These are phyloP conservation scores for Syncephalastrum sp. DNA, from an alignment of 371 early-diverging fungal species.

Conservation along the genomic window DNA sequence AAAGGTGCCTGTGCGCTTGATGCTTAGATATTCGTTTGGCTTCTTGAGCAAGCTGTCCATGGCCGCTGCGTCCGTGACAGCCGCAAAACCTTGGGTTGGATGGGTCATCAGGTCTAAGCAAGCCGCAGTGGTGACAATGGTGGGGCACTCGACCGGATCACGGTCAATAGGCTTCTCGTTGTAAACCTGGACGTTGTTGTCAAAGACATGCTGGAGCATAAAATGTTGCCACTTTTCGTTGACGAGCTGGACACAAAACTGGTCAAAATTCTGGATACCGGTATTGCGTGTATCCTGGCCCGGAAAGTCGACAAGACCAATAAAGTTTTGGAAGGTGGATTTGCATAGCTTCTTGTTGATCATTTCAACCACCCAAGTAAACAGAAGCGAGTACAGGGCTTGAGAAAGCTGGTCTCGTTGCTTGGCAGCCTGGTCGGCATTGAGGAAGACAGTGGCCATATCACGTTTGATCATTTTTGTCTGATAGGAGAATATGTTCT, in stretches of 20 bases:
- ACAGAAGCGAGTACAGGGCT: conserved; percentile 76
- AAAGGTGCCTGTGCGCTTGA: conserved; percentile 24
- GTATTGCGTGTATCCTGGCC: conserved; percentile 34
- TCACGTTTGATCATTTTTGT: conserved; percentile 76
- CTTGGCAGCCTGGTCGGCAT: conserved; percentile 61
- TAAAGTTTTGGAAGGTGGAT: conserved; percentile 57
- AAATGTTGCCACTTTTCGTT: conserved; percentile 77
- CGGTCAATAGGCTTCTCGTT: conserved; percentile 48
- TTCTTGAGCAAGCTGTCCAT: conserved; percentile 22
- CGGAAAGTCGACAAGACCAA: conserved; percentile 63
- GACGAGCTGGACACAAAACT: conserved; percentile 73
- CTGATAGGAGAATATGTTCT: conserved; percentile 79
- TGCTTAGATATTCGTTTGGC: conserved; percentile 29
- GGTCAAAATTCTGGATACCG: conserved; percentile 53
- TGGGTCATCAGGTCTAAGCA: conserved; percentile 24
- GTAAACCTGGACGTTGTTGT: conserved; percentile 38
- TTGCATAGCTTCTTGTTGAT: conserved; percentile 76
- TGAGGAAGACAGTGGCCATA: conserved; percentile 79
- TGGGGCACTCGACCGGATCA: conserved; percentile 6
- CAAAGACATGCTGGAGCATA: conserved; percentile 60
- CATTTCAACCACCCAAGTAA: conserved; percentile 86
- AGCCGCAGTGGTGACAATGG: neutral
- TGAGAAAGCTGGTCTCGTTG: conserved; percentile 78
- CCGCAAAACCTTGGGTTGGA: conserved; percentile 15
- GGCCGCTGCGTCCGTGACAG: conserved; percentile 5